These are phyloP conservation scores for Cystobasidium sp. DNA, from an alignment of 1,284 basidiomycete genomes.

Conservation along the genomic window DNA sequence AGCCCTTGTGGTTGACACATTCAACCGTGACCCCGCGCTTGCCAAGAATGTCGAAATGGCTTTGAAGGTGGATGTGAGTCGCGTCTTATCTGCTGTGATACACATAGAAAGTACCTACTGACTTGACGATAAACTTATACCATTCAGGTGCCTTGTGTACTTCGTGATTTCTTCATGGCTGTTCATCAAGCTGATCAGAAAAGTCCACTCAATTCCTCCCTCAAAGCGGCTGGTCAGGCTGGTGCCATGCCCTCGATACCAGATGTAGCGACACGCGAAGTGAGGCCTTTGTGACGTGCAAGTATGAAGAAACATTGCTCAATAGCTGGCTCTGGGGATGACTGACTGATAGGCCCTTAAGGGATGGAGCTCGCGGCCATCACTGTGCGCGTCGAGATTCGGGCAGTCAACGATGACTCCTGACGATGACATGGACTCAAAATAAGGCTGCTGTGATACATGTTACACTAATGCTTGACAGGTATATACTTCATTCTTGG, in stretches of 20 bases:
- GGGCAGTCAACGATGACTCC: too few relatives aligned
- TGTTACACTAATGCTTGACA: too few relatives aligned
- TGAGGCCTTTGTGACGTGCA: too few relatives aligned
- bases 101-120: not conserved
- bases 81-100: not conserved
- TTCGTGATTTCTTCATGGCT: slow-evolving; percentile 25
- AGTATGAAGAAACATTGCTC: too few relatives aligned
- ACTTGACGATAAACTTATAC: not conserved
- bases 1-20: slow-evolving; percentile 76
- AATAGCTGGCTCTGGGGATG: too few relatives aligned
- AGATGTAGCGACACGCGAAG: not conserved
- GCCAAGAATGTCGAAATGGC: slow-evolving; percentile 23
- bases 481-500: too few relatives aligned
- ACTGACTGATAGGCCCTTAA: too few relatives aligned
- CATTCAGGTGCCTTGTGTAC: slow-evolving; percentile 12
- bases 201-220: slow-evolving; percentile 23
- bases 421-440: too few relatives aligned
- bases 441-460: too few relatives aligned
- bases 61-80: slow-evolving; percentile 15
- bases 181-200: slow-evolving; percentile 5
- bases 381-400: too few relatives aligned
- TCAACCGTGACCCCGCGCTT: not conserved
- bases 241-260: not conserved
- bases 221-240: not conserved
- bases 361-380: too few relatives aligned